phyloP scores from a whole-genome alignment of 2,329 filamentous ascomycete genomes.

The Ascochyta pisi region DNA sequence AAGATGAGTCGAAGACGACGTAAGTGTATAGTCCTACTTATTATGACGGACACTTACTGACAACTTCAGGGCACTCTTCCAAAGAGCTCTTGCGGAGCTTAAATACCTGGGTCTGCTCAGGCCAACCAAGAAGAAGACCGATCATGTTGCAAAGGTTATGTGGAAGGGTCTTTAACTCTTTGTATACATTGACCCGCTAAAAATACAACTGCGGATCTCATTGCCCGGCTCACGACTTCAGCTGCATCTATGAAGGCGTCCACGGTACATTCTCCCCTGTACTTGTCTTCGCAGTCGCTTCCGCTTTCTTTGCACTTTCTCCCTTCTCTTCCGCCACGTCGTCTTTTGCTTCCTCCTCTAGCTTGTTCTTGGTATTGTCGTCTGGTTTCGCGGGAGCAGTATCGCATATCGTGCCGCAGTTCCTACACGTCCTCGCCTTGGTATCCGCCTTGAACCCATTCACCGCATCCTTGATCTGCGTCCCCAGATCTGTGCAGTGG shows the following conservation, averaged over 20 bases:
- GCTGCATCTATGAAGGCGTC: conserved; percentile 27
- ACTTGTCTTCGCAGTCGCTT: conserved; percentile 13
- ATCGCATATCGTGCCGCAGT: conserved; percentile 79
- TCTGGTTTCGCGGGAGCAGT: conserved; percentile 60
- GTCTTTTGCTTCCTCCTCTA: conserved; percentile 11
- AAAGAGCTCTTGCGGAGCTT: conserved; percentile 83
- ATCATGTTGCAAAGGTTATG: conserved; percentile 84
- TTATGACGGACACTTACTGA: background rate
- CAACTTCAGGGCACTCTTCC: conserved; percentile 71
- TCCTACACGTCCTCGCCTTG: conserved; percentile 74
- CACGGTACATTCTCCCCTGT: conserved; percentile 6
- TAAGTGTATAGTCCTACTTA: conserved; percentile 32
- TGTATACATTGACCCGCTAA: conserved; percentile 4
- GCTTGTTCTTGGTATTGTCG: conserved; percentile 2
- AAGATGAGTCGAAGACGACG: conserved; percentile 57
- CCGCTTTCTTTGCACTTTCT: conserved; percentile 7
- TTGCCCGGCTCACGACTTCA: conserved; percentile 19
- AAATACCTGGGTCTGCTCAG: conserved; percentile 87
- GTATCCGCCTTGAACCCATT: conserved; percentile 77
- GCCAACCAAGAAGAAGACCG: conserved; percentile 86
- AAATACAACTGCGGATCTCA: background rate
- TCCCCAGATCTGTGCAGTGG: conserved; percentile 87
- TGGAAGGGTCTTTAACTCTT: conserved; percentile 74
- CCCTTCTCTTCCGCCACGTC: conserved; percentile 8
- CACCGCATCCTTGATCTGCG: conserved; percentile 92